Conservation (phyloP, 1,284 basidiomycete species). For the Sporisorium exsertum region DNA sequence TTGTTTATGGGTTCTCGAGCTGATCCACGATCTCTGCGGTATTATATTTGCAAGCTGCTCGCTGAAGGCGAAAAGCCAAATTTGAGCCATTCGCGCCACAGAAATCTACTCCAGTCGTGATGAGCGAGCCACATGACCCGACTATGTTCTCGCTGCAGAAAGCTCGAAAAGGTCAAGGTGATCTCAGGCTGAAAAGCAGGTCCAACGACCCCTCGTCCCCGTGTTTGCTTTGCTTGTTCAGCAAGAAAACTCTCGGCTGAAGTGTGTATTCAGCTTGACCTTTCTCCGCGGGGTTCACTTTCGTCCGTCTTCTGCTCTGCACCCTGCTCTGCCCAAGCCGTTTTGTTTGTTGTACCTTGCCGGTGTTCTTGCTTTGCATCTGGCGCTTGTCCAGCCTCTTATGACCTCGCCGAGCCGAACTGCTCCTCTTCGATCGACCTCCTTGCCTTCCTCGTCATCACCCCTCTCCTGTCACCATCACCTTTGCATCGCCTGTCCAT, state of each 20-base stretch:
- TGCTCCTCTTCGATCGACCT: background rate
- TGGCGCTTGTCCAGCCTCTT: slow-evolving; percentile 1
- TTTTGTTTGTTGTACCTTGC: slow-evolving; percentile 6
- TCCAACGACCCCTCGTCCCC: background rate
- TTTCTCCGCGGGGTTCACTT: slow-evolving; percentile 9
- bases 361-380: background rate
- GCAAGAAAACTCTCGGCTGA: background rate
- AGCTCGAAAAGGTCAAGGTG: background rate
- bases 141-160: background rate
- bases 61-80: too few relatives aligned
- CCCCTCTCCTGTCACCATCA: slow-evolving; percentile 1
- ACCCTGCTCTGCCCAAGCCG: background rate
- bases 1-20: background rate
- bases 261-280: slow-evolving; percentile 15
- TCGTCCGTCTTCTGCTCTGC: background rate
- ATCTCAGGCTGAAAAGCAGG: background rate
- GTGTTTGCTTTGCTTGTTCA: slow-evolving; percentile 6
- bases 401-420: background rate
- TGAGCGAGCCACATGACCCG: background rate
- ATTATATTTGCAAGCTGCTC: background rate
- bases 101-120: background rate
- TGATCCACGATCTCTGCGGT: background rate
- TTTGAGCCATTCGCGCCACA: background rate
- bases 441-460: background rate
- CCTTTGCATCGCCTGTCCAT: slow-evolving; percentile 2